These are phyloP conservation scores for Magnusiomyces ingens DNA, from an alignment of 1,139 yeast species.

Conservation along the genomic window DNA sequence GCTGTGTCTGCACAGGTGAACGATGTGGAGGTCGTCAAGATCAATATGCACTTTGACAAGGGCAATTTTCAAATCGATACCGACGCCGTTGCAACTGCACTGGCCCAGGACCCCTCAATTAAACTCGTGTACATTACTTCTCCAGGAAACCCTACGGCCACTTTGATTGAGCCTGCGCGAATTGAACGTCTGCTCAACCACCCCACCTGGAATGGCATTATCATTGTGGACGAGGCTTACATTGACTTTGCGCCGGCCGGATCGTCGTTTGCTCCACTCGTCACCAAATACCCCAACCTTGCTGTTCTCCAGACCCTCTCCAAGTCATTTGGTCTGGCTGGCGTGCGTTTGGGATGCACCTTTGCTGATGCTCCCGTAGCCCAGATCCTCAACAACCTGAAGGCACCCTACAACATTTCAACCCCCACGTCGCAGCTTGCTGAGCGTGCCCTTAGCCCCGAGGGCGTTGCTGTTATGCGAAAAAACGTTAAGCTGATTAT, in stretches of 20 bases:
- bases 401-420: conserved; percentile 93
- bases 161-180: conserved; percentile 44
- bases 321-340: conserved; percentile 93
- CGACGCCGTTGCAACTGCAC: conserved; percentile 45
- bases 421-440: conserved; percentile 75
- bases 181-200: conserved; percentile 48
- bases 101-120: conserved; percentile 52
- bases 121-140: conserved; percentile 83
- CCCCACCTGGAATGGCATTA: conserved; percentile 64
- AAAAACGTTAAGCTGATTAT: conserved; percentile 44
- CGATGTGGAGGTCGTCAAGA: conserved; percentile 69
- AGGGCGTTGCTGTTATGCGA: conserved; percentile 57
- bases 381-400: conserved; percentile 70
- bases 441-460: conserved; percentile 55
- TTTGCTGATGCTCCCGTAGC: conserved; percentile 58
- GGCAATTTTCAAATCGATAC: conserved; percentile 59
- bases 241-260: conserved; percentile 71
- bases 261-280: conserved; percentile 73
- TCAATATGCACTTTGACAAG: conserved; percentile 48
- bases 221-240: conserved; percentile 92
- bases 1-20: conserved; percentile 83
- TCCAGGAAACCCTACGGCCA: conserved; percentile 97
- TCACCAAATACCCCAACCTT: conserved; percentile 71
- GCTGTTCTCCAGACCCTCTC: conserved; percentile 89
- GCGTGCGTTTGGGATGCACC: conserved; percentile 81